Percentiles rank a stretch among this genome's conserved stretches.
Conservation (phyloP, 2,329 filamentous ascomycete species). For the Metarhizium guizhouense region DNA sequence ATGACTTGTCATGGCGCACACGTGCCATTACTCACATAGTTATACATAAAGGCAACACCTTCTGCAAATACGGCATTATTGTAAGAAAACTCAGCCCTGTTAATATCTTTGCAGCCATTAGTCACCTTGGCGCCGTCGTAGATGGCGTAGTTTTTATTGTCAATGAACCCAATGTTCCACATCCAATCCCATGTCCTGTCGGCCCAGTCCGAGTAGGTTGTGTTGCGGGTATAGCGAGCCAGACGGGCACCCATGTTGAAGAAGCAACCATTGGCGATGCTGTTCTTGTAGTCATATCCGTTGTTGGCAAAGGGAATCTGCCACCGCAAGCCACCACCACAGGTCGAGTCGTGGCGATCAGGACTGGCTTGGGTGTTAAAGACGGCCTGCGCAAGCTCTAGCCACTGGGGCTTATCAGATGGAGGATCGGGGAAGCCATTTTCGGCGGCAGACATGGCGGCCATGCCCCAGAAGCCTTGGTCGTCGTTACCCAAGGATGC, state of each 20-base stretch:
- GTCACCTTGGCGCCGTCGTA: conserved; percentile 48
- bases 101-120: conserved; percentile 45
- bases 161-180: conserved; percentile 45
- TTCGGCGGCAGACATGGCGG: conserved; percentile 50
- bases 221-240: conserved; percentile 59
- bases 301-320: conserved; percentile 68
- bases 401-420: conserved; percentile 39
- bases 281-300: conserved; percentile 70
- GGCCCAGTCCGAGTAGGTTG: conserved; percentile 56
- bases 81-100: conserved; percentile 51
- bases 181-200: conserved; percentile 57
- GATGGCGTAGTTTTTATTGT: conserved; percentile 47
- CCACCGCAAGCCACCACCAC: conserved; percentile 61
- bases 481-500: conserved; percentile 52
- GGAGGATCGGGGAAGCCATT: conserved; percentile 47
- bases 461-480: conserved; percentile 60
- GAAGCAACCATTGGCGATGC: conserved; percentile 49
- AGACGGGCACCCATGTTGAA: conserved; percentile 61
- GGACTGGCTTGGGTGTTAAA: conserved; percentile 48
- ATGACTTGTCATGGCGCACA: too few relatives aligned
- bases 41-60: conserved; percentile 57
- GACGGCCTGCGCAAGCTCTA: conserved; percentile 52
- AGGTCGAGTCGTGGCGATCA: conserved; percentile 48
- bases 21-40: conserved; percentile 30
- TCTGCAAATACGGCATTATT: conserved; percentile 49